Evolutionary conservation across 495 filamentous ascomycete species (phyloP).

Genomic region (Apodospora peruviana): DNA sequence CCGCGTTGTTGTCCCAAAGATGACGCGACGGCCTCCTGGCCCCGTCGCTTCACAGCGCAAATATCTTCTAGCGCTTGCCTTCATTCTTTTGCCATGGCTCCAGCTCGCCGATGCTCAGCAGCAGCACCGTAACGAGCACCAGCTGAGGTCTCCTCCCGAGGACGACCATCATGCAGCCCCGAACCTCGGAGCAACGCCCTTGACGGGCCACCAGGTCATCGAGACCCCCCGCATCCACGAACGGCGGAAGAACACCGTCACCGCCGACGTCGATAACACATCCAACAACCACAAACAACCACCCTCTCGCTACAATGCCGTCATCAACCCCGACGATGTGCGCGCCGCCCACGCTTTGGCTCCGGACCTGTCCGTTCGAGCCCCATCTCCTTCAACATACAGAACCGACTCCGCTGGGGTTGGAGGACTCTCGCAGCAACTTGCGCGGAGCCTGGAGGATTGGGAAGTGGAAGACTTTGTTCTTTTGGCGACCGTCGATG

Average conservation of each 20-base stretch:
- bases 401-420: conserved; percentile 45
- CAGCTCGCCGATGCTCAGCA: conserved; percentile 53
- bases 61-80: conserved; percentile 43
- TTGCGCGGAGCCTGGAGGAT: conserved; percentile 93
- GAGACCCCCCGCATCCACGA: conserved; percentile 19
- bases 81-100: conserved; percentile 48
- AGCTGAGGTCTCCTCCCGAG: conserved; percentile 25
- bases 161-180: conserved; percentile 24
- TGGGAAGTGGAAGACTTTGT: conserved; percentile 99
- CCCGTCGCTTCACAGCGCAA: conserved; percentile 42
- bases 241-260: conserved; percentile 19
- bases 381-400: conserved; percentile 65
- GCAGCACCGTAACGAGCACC: conserved; percentile 44
- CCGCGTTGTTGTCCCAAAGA: conserved; percentile 42
- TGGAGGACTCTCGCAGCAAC: conserved; percentile 70
- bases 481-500: conserved; percentile 98
- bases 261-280: conserved; percentile 9
- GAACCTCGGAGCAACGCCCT: conserved; percentile 14
- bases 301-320: conserved; percentile 23
- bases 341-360: conserved; percentile 82
- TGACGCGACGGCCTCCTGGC: conserved; percentile 53
- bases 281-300: conserved; percentile 9
- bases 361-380: conserved; percentile 84
- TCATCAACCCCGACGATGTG: conserved; percentile 63
- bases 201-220: conserved; percentile 20